Conservation (phyloP, 441 rosid species). For the Syzygium malaccense region DNA sequence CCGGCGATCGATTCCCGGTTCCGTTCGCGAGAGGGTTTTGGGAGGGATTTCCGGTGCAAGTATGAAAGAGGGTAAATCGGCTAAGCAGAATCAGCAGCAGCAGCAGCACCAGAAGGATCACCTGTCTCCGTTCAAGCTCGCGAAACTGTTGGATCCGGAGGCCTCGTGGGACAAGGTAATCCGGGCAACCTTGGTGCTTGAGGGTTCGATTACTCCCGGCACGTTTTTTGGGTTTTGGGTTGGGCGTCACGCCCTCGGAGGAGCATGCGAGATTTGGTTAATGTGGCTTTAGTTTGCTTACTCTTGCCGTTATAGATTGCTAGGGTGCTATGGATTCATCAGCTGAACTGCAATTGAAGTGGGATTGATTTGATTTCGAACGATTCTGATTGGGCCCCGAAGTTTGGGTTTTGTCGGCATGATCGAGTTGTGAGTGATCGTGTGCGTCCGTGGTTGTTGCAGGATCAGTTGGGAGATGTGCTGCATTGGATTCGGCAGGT, state of each 20-base stretch:
- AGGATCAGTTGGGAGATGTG: constrained; percentile 99
- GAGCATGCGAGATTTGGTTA: background rate
- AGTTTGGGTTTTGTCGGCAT: constrained; percentile 3
- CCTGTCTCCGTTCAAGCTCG: constrained; percentile 57
- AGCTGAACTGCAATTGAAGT: background rate
- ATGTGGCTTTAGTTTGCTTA: background rate
- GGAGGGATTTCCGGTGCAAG: background rate
- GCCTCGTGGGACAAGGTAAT: constrained; percentile 88
- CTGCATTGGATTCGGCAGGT: constrained; percentile 95
- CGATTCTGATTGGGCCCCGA: background rate
- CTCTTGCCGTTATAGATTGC: background rate
- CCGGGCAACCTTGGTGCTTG: background rate
- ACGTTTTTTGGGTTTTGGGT: background rate
- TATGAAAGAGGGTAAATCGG: constrained; percentile 74
- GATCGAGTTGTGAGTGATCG: background rate
- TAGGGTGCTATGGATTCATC: background rate
- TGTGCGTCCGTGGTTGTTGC: background rate
- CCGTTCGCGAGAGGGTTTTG: background rate
- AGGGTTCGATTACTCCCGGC: background rate
- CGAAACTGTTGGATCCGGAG: constrained; percentile 78
- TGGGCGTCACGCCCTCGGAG: background rate
- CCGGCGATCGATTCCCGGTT: background rate
- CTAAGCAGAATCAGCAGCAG: constrained; percentile 39
- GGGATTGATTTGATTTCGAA: background rate
- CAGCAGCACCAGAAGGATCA: constrained; percentile 46